Evolutionary conservation across 23 red algal species (phyloP), one percentile per base, ranked within the genome.

Genomic region (Gracilaria caudata): DNA sequence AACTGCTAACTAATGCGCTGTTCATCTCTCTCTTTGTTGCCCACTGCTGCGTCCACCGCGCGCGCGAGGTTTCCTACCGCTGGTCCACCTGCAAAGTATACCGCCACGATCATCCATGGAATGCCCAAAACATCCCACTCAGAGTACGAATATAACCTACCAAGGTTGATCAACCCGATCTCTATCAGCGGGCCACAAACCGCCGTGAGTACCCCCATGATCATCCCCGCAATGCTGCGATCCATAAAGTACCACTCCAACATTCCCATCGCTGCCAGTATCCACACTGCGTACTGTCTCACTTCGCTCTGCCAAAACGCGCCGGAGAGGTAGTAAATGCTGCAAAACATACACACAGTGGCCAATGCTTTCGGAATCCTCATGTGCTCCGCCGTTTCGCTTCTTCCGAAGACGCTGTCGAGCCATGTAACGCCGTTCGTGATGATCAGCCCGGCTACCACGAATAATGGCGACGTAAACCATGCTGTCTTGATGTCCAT

Each of bases 241-340:
- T 81, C 77, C 54, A 81, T 59, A 19, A 59, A 64, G 51, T 59
- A 59, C 77, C 77, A 81, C 51, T 81, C 77, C 58, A 53, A 0
- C 34, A 81, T 26, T 6, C 54, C 77, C 54, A 64, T 64, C 17
- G 35, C 51, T 13, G 37, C 34, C 54, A 81, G 77, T 19, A 81
- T 64, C 34, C 34, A 44, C 77, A 30, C 51, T 23, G 37, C 19
- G 24, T 39, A 51, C 40, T 59, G 47, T n/a, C 4, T 23, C 19
- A 81, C 21, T 26, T 28, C 45, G 26, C 6, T 64, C 24, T 59
- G 54, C 3, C 20, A 41, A 12, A 54, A 11, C 25, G 51, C 77
- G 25, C n/a, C 77, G 20, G 77, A 81, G 5, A 81, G 77, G 24
- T 81, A 81, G 16, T 81, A 81, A 53, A 81, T 81, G 53, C 54